Base-by-base conservation (phyloP, 257 asterid genomes). In the Solanum virginianum region DNA sequence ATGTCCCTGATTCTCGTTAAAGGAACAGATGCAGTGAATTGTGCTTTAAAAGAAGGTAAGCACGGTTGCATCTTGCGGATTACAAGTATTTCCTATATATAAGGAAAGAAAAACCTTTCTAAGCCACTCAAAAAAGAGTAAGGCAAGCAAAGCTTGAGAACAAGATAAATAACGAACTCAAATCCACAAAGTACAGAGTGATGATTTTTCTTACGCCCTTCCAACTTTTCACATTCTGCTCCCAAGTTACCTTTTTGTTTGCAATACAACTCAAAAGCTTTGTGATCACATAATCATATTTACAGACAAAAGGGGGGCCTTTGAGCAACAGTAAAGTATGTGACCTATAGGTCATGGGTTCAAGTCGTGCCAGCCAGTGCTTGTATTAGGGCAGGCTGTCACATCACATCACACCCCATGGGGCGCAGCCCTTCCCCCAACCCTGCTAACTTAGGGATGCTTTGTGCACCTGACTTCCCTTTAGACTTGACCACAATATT, bases 1-100 rank as follows among this genome's bases (percentile, higher is more conserved):
- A 95, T 97, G 89, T 97, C 99, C 86, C 99, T 91, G 80, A 97
- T 97, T 88, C 99, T 90, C 26, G 99, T 97, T 63, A 97, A 84
- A 62, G 99, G 98, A 86, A 97, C 99, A 83, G 99, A 92, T 87
- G 95, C 96, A 5, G 99, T 97, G 91, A 97, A 97, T 89, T 97
- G 98, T 77, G 98, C 98, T 91, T 97, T 97, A 88, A 97, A 97
- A 47, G 99, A 97, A 22, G 99, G 99, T 86, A 97, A 86, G 88
- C 97, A 93, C 80, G 99, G 96, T 87, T 97, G 99, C 85, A 97
- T 93, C 91, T 95, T 97, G 83, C 98, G 98, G 85, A 97, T 97
- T 85, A 97, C 98, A 80, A 97, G 96, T 68, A 89, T 86, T 89
- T 97, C 98, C 99, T 97, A 95, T 90, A 92, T 51, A 56, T 60